Base-by-base conservation (phyloP, 345 rosid species). In the Anacardium occidentale region DNA sequence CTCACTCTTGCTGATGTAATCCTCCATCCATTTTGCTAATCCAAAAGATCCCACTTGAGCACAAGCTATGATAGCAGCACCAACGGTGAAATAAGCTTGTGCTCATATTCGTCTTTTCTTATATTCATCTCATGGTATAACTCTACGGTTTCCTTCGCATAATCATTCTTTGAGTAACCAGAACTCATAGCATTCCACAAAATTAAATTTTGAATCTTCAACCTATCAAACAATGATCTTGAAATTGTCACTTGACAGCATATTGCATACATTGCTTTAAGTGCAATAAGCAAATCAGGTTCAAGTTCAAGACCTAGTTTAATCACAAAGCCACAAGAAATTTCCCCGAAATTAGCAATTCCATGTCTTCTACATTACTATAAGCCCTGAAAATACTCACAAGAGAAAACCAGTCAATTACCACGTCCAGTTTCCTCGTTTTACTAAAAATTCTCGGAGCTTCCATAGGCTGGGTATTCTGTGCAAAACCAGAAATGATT, bases 151-250 rank as follows among this genome's bases (percentile, higher is more conserved):
- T 88, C 84, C 70, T 78, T 85, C 6, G 91, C 85, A 56, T 79
- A 79, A n/a, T 91, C 93, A 68, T 89, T 89, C 59, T 87, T 91
- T 0, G 84, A 84, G 73, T 89, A 87, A 47, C 91, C 93, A 77
- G 96, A 90, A 68, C 85, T 88, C 93, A 90, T 87, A 34, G 89
- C 89, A 67, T 89, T 89, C 92, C 90, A 84, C 73, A 89, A 73
- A 25, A 86, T 82, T 72, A 91, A 62, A 80, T 81, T 86, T 0
- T 89, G 90, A 20, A 53, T 60, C 77, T 78, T 72, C 86, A 84
- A 81, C 82, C 62, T 79, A 78, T 86, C 79, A 80, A 91, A 85
- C 62, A 85, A 78, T 26, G 63, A 68, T 74, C 81, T 87, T 14
- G 90, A 90, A 53, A 74, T 67, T 18, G 45, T 73, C 25, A 87